Conservation (phyloP, 192 early-diverging fungal genomes). For the Umbelopsis sp. region DNA sequence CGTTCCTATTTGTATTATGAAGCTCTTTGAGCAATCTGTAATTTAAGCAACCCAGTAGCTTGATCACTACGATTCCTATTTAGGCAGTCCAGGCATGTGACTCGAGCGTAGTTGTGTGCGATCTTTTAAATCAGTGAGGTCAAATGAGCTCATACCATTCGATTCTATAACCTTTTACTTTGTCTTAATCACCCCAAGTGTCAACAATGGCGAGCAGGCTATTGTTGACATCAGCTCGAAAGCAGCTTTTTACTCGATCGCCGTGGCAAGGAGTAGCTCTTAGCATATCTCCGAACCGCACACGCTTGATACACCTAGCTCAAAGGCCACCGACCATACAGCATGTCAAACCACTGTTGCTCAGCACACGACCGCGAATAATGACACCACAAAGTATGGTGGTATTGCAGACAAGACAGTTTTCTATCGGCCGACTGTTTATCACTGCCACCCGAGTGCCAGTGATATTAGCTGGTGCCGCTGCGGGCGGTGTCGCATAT, state of each 20-base stretch:
- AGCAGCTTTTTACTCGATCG: neutral
- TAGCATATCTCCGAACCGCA: neutral
- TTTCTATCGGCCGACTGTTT: constrained; percentile 31
- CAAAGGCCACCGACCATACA: neutral
- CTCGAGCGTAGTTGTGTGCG: too few relatives aligned
- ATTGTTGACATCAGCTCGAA: neutral
- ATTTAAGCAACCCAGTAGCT: too few relatives aligned
- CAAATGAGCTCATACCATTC: neutral
- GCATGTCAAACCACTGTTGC: neutral
- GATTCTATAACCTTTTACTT: neutral
- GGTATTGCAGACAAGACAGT: neutral
- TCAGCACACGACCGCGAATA: neutral
- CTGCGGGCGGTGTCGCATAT: constrained; percentile 60
- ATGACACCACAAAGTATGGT: neutral
- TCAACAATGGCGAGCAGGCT: constrained; percentile 11
- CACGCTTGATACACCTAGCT: neutral
- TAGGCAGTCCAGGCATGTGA: too few relatives aligned
- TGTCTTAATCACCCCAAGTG: neutral
- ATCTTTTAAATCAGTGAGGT: too few relatives aligned
- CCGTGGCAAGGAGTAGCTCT: neutral
- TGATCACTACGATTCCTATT: too few relatives aligned
- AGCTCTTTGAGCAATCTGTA: too few relatives aligned
- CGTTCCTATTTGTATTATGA: too few relatives aligned
- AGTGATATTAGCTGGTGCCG: constrained; percentile 55
- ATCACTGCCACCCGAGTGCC: constrained; percentile 60